Percentiles rank a stretch among this genome's conserved stretches.
Conservation (phyloP, 2,329 filamentous ascomycete genomes). For the Phyllosticta capitalensis region DNA sequence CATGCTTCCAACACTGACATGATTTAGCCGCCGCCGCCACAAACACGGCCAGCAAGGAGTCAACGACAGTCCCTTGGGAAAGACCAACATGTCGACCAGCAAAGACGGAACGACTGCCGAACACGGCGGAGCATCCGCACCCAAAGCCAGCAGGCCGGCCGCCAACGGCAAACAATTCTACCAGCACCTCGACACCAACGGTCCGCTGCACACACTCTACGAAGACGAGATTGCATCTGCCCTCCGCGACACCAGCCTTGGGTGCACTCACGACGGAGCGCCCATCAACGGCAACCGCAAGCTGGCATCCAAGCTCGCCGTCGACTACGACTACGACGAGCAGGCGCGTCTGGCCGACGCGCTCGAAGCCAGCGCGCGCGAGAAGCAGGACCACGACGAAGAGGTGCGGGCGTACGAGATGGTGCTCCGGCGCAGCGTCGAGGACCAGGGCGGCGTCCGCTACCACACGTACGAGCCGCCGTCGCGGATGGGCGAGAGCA, state of each 20-base stretch:
- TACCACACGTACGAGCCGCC: background rate
- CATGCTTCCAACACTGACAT: background rate
- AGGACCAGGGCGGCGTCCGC: background rate
- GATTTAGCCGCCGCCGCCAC: background rate
- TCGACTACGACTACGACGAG: background rate
- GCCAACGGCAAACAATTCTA: background rate
- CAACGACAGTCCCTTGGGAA: background rate
- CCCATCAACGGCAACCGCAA: background rate
- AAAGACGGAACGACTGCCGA: background rate
- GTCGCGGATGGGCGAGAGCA: background rate
- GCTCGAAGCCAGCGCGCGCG: background rate
- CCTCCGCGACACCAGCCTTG: background rate
- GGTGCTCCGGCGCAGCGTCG: background rate
- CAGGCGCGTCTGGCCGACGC: background rate
- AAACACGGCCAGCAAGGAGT: background rate
- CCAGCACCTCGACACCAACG: background rate
- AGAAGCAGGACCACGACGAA: background rate
- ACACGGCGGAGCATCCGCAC: too few relatives aligned
- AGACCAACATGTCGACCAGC: background rate
- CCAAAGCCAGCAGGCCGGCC: background rate
- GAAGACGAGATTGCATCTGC: background rate
- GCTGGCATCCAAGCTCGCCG: background rate
- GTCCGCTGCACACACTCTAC: background rate
- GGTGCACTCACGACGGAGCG: background rate
- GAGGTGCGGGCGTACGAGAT: background rate